Percentiles rank a stretch among this genome's conserved stretches.
These are phyloP conservation scores for Lachancea lanzarotensis DNA, from an alignment of 805 yeast species.

Conservation along the genomic window DNA sequence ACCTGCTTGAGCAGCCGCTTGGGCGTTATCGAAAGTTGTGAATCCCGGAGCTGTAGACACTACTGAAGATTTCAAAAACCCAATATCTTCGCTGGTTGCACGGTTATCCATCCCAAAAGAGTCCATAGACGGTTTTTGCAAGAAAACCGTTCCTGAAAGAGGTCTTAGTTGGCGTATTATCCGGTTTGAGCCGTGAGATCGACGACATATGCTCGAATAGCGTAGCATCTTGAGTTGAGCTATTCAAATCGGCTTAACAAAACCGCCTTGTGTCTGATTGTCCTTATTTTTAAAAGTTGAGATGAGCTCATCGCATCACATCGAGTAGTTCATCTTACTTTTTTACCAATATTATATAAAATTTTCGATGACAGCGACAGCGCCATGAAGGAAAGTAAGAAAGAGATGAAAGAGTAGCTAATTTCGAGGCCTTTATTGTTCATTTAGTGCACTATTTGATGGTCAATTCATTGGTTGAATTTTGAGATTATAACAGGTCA, in stretches of 20 bases:
- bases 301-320: slow-evolving; percentile 5
- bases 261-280: neutral
- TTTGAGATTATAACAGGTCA: no score
- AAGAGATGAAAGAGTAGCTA: neutral
- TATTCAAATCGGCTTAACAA: neutral
- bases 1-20: slow-evolving; percentile 12
- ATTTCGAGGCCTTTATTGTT: no score
- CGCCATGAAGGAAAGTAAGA: neutral
- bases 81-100: slow-evolving; percentile 8
- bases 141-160: neutral
- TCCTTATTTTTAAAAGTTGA: neutral
- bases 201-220: slow-evolving; percentile 2
- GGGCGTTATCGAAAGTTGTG: slow-evolving; percentile 26
- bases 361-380: slow-evolving; percentile 1
- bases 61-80: slow-evolving; percentile 13
- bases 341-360: slow-evolving; percentile 1
- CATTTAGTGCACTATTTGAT: no score
- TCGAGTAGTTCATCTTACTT: neutral
- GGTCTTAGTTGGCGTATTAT: slow-evolving; percentile 1
- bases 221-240: neutral
- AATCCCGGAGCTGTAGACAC: slow-evolving; percentile 18
- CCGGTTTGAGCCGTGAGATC: neutral
- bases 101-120: neutral
- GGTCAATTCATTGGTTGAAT: no score
- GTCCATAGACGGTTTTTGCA: slow-evolving; percentile 1